Percentiles rank a stretch among this genome's conserved stretches.
phyloP scores from a whole-genome alignment of 1,284 basidiomycete species.

The Cryptococcus sp. region DNA sequence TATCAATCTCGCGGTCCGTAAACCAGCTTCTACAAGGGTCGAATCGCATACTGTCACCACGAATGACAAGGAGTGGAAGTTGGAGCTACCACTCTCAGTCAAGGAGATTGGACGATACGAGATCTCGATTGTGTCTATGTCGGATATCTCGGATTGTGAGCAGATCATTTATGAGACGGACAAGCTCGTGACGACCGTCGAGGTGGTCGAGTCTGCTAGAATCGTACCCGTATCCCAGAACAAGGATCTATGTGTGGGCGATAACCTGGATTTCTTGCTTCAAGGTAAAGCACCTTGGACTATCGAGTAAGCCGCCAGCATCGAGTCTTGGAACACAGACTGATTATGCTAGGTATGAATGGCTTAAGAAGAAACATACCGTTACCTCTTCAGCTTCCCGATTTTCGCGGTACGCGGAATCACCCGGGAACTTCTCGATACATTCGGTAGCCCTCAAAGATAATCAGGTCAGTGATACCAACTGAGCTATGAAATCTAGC shows the following conservation, averaged over 20 bases:
- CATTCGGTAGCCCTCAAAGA: constrained; percentile 85
- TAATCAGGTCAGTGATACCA: constrained; percentile 59
- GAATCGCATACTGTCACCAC: constrained; percentile 58
- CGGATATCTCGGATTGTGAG: constrained; percentile 74
- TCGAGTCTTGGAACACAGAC: not conserved
- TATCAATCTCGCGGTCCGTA: constrained; percentile 66
- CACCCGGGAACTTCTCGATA: constrained; percentile 74
- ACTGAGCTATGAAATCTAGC: too few relatives aligned
- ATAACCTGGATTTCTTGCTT: constrained; percentile 82
- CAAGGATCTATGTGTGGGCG: constrained; percentile 84
- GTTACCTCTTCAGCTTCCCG: constrained; percentile 73
- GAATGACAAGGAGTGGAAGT: constrained; percentile 63
- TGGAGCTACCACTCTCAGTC: constrained; percentile 67
- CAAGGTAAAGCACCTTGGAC: constrained; percentile 96
- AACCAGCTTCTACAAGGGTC: constrained; percentile 65
- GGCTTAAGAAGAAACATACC: constrained; percentile 69
- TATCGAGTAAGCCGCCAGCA: constrained; percentile 59
- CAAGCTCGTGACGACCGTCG: constrained; percentile 65
- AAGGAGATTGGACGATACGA: constrained; percentile 73
- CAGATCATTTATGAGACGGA: constrained; percentile 65
- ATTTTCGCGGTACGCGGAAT: constrained; percentile 76
- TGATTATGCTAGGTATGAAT: constrained; percentile 61
- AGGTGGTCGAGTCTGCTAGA: constrained; percentile 90
- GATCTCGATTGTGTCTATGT: constrained; percentile 67
- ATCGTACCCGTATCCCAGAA: constrained; percentile 78